Conservation (phyloP, 805 yeast species). For the Saccharomycopsis vini region DNA sequence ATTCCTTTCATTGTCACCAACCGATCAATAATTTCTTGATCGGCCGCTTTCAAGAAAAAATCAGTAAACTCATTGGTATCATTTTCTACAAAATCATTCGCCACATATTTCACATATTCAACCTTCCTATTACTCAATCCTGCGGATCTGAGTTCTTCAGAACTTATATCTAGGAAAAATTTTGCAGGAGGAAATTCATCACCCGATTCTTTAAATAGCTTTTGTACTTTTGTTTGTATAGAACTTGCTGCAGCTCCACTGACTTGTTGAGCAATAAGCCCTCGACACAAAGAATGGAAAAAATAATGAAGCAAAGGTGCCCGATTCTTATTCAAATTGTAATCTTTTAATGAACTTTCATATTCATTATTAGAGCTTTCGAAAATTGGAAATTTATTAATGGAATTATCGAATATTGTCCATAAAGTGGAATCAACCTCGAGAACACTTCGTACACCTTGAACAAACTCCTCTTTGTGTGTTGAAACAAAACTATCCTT, state of each 20-base stretch:
- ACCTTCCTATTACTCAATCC: constrained; percentile 68
- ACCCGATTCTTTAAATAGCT: constrained; percentile 25
- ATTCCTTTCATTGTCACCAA: constrained; percentile 56
- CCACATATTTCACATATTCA: constrained; percentile 48
- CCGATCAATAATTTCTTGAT: constrained; percentile 40
- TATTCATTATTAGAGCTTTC: constrained; percentile 6
- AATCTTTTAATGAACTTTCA: no score
- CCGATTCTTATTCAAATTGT: background rate
- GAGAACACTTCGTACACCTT: constrained; percentile 29
- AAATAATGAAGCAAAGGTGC: constrained; percentile 25
- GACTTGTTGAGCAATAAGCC: constrained; percentile 64
- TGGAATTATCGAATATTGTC: constrained; percentile 22
- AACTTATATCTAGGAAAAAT: constrained; percentile 31
- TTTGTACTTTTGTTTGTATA: constrained; percentile 41
- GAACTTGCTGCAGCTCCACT: constrained; percentile 75
- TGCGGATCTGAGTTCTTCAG: constrained; percentile 45
- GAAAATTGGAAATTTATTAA: constrained; percentile 27
- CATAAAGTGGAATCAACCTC: constrained; percentile 31
- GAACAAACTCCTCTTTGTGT: constrained; percentile 23
- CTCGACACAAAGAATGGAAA: constrained; percentile 34
- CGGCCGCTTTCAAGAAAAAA: constrained; percentile 31
- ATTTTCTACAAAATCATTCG: constrained; percentile 39
- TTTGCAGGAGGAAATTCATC: constrained; percentile 43
- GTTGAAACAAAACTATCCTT: background rate
- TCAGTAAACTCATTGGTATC: constrained; percentile 24